A percentile compares a stretch with the other conserved stretches of the same genome.
Conservation (phyloP, 306 rosid species). For the Coriaria nepalensis region DNA sequence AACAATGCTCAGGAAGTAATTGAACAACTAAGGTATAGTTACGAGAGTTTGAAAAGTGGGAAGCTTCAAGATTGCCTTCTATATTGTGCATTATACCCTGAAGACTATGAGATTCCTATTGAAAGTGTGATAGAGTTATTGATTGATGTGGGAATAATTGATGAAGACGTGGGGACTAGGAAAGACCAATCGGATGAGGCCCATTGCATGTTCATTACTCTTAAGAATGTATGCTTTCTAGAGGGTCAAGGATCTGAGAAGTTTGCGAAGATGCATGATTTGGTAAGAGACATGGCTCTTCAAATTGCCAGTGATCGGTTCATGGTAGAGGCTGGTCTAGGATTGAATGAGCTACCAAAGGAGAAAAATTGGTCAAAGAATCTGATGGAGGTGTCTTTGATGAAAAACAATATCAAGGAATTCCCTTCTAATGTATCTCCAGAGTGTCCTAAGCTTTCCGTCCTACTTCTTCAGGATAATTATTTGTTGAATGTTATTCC, state of each 20-base stretch:
- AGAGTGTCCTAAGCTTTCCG: conserved; percentile 8
- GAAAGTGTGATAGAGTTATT: not conserved
- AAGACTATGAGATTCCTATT: not conserved
- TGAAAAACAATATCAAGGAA: too few species aligned
- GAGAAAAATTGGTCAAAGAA: too few species aligned
- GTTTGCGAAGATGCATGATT: conserved; percentile 9
- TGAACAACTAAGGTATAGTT: not conserved
- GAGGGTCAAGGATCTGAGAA: not conserved
- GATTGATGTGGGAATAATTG: not conserved
- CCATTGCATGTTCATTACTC: not conserved
- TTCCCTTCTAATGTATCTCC: not conserved
- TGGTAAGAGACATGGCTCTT: too few species aligned
- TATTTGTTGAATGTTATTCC: not conserved
- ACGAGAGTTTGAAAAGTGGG: not conserved
- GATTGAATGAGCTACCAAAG: too few species aligned
- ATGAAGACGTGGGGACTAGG: not conserved
- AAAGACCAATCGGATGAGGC: not conserved
- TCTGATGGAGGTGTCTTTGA: conserved; percentile 2
- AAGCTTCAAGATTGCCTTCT: not conserved
- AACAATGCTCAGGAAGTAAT: not conserved
- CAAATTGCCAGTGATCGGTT: too few species aligned
- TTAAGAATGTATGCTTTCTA: conserved; percentile 1
- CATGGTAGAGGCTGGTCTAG: too few species aligned
- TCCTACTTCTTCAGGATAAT: not conserved
- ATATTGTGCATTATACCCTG: not conserved